A percentile compares a stretch with the other conserved stretches of the same genome.
These are phyloP conservation scores for Oxalis stricta DNA, from an alignment of 441 rosid genomes.

Conservation along the genomic window DNA sequence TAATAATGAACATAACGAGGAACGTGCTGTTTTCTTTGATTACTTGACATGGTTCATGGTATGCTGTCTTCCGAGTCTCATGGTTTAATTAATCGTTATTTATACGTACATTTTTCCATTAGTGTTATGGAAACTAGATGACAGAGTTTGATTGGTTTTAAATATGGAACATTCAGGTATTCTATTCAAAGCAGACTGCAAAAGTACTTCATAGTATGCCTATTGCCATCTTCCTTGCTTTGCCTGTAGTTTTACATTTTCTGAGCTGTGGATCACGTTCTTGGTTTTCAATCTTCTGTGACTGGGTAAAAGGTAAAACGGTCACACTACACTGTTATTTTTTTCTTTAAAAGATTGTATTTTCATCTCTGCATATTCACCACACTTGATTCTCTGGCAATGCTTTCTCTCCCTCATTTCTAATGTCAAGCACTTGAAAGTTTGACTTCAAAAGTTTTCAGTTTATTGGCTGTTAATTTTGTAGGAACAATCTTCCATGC, in stretches of 20 bases:
- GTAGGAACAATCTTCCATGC: conserved; percentile 62
- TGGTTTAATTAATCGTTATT: conserved; percentile 3
- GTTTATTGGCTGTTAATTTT: conserved; percentile 11
- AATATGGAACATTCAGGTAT: conserved; percentile 43
- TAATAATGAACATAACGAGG: conserved; percentile 28
- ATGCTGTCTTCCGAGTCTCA: conserved; percentile 9
- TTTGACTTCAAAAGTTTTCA: neutral
- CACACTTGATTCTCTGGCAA: neutral
- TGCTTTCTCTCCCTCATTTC: neutral
- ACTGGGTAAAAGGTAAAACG: conserved; percentile 61
- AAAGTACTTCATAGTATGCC: conserved; percentile 67
- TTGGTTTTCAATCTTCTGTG: conserved; percentile 39
- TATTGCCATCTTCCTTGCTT: conserved; percentile 34
- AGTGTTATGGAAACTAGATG: conserved; percentile 4
- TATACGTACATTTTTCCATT: neutral
- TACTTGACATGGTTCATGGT: conserved; percentile 78
- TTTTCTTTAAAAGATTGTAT: conserved; percentile 1
- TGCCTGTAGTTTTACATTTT: conserved; percentile 53
- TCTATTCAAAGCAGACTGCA: conserved; percentile 65
- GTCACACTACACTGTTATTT: conserved; percentile 2
- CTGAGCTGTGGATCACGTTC: conserved; percentile 28
- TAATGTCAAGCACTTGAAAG: neutral
- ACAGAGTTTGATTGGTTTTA: conserved; percentile 2
- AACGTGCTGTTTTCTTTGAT: conserved; percentile 87
- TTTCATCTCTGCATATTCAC: conserved; percentile 1